These are phyloP conservation scores for Citrus inodora DNA, from an alignment of 345 rosid genomes.

Conservation along the genomic window DNA sequence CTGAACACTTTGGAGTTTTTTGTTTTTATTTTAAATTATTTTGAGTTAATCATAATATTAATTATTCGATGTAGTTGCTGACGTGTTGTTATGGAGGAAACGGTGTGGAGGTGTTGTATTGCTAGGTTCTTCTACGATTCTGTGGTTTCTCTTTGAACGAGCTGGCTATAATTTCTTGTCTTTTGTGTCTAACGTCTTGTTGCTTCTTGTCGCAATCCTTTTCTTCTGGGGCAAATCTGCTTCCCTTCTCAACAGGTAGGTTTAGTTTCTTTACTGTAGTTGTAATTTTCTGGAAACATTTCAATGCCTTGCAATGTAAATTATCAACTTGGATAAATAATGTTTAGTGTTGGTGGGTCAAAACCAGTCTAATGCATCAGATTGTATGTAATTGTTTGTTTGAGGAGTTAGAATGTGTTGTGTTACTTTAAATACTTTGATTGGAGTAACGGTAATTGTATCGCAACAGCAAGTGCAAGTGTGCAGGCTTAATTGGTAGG, in stretches of 20 bases:
- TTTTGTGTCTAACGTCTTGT: constrained; percentile 67
- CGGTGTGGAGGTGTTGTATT: constrained; percentile 42
- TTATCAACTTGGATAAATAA: not conserved
- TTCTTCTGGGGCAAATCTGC: constrained; percentile 99
- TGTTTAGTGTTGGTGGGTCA: not conserved
- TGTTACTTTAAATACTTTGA: not conserved
- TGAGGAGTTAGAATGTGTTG: not conserved
- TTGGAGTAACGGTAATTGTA: not conserved
- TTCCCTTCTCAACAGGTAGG: constrained; percentile 81
- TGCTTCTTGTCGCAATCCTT: constrained; percentile 71
- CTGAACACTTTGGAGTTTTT: not conserved
- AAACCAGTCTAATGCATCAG: not conserved
- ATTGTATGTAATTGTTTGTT: not conserved
- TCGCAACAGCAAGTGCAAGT: not conserved
- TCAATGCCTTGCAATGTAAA: not conserved
- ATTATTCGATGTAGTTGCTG: constrained; percentile 52
- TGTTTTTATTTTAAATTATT: not conserved
- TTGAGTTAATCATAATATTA: not conserved
- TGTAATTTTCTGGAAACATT: not conserved
- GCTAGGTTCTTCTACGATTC: constrained; percentile 44
- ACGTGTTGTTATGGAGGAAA: constrained; percentile 81
- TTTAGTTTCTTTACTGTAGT: not conserved
- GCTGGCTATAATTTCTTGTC: constrained; percentile 76
- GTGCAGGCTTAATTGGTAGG: not conserved
- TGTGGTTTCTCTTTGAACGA: constrained; percentile 78